Evolutionary conservation across 202 grass and related monocot genomes (phyloP).

Genomic region (Zizania palustris): DNA sequence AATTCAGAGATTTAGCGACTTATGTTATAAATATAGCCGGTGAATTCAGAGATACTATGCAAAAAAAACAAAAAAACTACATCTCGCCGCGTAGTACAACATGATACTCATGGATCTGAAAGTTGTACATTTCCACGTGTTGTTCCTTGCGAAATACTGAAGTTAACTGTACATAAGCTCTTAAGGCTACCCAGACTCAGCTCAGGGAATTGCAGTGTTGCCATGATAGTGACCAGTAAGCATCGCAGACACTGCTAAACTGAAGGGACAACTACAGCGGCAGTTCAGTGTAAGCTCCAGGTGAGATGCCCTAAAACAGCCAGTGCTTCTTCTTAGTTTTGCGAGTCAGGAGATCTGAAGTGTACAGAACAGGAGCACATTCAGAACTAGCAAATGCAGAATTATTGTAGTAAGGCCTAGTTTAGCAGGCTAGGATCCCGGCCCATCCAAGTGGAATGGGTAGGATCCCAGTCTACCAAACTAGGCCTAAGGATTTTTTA

Average conservation of each 20-base stretch:
- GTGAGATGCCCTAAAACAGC: constrained; percentile 57
- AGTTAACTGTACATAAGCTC: constrained; percentile 40
- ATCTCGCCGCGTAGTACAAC: neutral
- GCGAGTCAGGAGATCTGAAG: constrained; percentile 73
- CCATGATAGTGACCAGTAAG: neutral
- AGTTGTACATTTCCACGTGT: constrained; percentile 14
- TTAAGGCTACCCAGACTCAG: constrained; percentile 10
- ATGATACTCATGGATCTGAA: constrained; percentile 14
- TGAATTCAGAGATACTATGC: neutral
- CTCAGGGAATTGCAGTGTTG: neutral
- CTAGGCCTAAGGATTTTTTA: neutral
- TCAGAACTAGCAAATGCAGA: constrained; percentile 17
- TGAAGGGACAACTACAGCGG: constrained; percentile 9
- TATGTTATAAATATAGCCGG: neutral
- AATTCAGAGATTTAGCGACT: neutral
- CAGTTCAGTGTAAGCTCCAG: neutral
- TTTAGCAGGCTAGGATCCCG: too few relatives aligned
- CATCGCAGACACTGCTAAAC: neutral
- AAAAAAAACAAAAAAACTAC: constrained; percentile 16
- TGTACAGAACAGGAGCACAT: neutral
- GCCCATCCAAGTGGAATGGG: too few relatives aligned
- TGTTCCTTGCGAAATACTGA: constrained; percentile 24
- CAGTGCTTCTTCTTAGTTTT: constrained; percentile 86
- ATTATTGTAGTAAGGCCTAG: too few relatives aligned
- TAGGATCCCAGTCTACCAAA: too few relatives aligned